Evolutionary conservation across 768 basidiomycete species (phyloP).

Genomic region (Hydnomerulius pinastri): DNA sequence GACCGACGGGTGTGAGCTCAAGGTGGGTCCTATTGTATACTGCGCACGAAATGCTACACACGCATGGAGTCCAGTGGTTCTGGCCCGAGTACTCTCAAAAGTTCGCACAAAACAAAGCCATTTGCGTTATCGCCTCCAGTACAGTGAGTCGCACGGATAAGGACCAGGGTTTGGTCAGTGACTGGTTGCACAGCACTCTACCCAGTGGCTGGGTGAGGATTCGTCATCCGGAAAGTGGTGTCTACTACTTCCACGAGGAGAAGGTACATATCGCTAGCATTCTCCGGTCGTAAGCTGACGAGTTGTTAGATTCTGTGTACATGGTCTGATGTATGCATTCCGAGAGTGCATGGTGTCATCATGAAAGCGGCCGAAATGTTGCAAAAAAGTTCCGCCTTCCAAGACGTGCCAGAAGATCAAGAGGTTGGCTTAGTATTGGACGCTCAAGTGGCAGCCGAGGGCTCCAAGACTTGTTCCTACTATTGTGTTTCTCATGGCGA

Average conservation of each 20-base stretch:
- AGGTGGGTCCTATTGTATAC: constrained; percentile 7
- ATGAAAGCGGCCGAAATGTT: constrained; percentile 14
- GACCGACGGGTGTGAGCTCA: neutral
- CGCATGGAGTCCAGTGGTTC: neutral
- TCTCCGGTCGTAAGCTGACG: neutral
- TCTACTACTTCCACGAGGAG: constrained; percentile 32
- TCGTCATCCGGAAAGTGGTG: constrained; percentile 34
- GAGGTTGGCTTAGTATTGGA: constrained; percentile 21
- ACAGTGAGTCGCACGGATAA: constrained; percentile 10
- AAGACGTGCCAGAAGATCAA: constrained; percentile 8
- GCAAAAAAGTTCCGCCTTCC: constrained; percentile 2
- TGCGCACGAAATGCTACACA: neutral
- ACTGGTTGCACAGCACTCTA: constrained; percentile 9
- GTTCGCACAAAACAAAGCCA: constrained; percentile 5
- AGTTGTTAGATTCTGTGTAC: constrained; percentile 13
- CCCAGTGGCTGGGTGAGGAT: constrained; percentile 29
- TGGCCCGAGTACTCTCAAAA: constrained; percentile 19
- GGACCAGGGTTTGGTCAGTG: neutral
- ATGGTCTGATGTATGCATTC: constrained; percentile 10
- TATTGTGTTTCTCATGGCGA: constrained; percentile 31
- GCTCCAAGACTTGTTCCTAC: constrained; percentile 13
- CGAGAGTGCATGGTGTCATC: constrained; percentile 5
- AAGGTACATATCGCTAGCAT: constrained; percentile 28
- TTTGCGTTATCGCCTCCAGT: neutral
- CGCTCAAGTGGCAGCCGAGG: neutral